phyloP scores from a whole-genome alignment of 2,329 filamentous ascomycete genomes.

The Didymellaceae sp. region DNA sequence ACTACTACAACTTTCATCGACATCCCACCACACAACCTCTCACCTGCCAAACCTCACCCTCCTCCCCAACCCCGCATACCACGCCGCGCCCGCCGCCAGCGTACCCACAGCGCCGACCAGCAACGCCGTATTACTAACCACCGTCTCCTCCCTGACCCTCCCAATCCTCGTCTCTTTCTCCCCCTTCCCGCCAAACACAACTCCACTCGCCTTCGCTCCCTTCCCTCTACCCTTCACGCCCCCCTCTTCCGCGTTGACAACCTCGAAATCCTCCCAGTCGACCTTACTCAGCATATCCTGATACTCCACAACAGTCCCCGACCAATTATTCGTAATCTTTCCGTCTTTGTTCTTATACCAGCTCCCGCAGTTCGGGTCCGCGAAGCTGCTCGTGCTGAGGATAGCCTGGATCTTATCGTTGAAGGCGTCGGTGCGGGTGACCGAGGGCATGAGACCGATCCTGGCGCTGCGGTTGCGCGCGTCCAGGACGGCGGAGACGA shows the following conservation, averaged over 20 bases:
- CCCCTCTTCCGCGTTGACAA: conserved; percentile 14
- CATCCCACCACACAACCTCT: not conserved
- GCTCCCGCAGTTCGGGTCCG: conserved; percentile 60
- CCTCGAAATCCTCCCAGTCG: conserved; percentile 55
- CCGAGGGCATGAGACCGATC: conserved; percentile 56
- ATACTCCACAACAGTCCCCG: conserved; percentile 61
- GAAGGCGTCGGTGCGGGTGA: conserved; percentile 49
- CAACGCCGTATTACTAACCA: conserved; percentile 48
- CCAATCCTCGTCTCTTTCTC: conserved; percentile 49
- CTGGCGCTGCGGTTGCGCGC: conserved; percentile 50
- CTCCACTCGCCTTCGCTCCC: conserved; percentile 35
- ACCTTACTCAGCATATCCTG: conserved; percentile 56
- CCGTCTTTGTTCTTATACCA: conserved; percentile 65
- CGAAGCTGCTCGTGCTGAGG: conserved; percentile 57
- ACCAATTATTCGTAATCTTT: conserved; percentile 65
- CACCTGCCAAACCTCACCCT: conserved; percentile 17
- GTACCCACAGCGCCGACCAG: conserved; percentile 47
- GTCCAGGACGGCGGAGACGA: conserved; percentile 58
- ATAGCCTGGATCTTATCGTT: conserved; percentile 56
- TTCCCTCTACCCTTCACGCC: not conserved
- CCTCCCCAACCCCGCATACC: conserved; percentile 22
- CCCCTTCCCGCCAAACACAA: conserved; percentile 43
- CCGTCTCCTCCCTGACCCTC: conserved; percentile 55
- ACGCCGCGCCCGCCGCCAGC: conserved; percentile 43
- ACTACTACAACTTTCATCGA: no score